Conservation (phyloP, 2,329 filamentous ascomycete genomes). For the Microdochium paspali region DNA sequence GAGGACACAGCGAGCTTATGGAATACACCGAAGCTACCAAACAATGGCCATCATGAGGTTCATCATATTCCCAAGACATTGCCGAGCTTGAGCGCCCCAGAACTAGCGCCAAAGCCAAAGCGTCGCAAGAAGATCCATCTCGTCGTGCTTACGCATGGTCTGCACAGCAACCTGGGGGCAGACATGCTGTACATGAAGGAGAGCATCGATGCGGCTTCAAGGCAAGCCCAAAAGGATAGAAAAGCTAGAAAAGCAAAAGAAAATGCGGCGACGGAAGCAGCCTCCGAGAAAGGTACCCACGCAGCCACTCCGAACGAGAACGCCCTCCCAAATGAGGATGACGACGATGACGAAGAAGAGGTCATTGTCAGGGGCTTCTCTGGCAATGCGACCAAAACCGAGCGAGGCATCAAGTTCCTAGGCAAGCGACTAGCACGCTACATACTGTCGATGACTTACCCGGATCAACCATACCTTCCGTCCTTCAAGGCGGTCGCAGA, state of each 20-base stretch:
- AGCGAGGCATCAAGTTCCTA: conserved; percentile 92
- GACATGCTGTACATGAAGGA: conserved; percentile 98
- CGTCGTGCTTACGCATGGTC: conserved; percentile 84
- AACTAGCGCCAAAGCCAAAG: conserved; percentile 6
- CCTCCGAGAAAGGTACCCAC: conserved; percentile 10
- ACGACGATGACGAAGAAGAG: conserved; percentile 67
- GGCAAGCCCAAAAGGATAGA: conserved; percentile 62
- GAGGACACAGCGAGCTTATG: conserved; percentile 86
- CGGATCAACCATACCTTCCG: conserved; percentile 82
- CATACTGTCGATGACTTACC: conserved; percentile 81
- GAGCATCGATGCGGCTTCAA: conserved; percentile 80
- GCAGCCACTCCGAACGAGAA: conserved; percentile 13
- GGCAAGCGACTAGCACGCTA: conserved; percentile 91
- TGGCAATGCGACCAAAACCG: conserved; percentile 83
- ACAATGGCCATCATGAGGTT: conserved; percentile 6
- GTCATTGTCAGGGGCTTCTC: conserved; percentile 85
- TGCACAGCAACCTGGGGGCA: conserved; percentile 90
- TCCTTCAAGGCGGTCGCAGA: conserved; percentile 39
- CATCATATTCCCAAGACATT: neutral
- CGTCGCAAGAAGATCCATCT: conserved; percentile 69
- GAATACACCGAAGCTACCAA: conserved; percentile 79
- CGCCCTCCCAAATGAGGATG: conserved; percentile 27
- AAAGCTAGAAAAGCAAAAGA: conserved; percentile 48
- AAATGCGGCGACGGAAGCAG: conserved; percentile 22
- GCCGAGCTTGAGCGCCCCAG: conserved; percentile 2